These are phyloP conservation scores for Boechera divaricarpa DNA, from an alignment of 345 rosid species.

Conservation along the genomic window DNA sequence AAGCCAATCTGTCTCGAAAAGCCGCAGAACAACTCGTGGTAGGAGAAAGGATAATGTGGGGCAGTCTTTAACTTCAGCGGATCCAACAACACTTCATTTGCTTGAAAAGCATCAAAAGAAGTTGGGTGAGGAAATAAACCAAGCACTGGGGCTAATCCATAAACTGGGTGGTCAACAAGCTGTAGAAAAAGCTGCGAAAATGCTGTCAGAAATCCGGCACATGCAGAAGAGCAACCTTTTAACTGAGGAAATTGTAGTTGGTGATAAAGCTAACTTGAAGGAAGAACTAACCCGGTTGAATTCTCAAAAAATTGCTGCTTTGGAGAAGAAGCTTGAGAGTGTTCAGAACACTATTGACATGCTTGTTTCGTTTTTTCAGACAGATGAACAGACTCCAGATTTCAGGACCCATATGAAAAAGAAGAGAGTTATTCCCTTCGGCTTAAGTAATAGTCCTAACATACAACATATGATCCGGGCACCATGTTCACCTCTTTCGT, in stretches of 20 bases:
- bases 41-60: slow-evolving; percentile 59
- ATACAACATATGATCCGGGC: slow-evolving; percentile 75
- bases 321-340: slow-evolving; percentile 88
- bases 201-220: slow-evolving; percentile 83
- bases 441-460: slow-evolving; percentile 73
- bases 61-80: slow-evolving; percentile 69
- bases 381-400: slow-evolving; percentile 54
- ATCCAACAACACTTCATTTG: slow-evolving; percentile 79
- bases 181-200: slow-evolving; percentile 73
- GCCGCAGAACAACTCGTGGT: slow-evolving; percentile 48
- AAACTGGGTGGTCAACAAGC: slow-evolving; percentile 80
- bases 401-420: slow-evolving; percentile 64
- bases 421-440: slow-evolving; percentile 77
- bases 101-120: slow-evolving; percentile 85
- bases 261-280: slow-evolving; percentile 64
- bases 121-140: slow-evolving; percentile 88
- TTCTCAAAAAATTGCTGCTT: slow-evolving; percentile 69
- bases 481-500: slow-evolving; percentile 85
- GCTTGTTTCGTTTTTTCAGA: slow-evolving; percentile 67
- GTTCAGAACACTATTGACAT: slow-evolving; percentile 88
- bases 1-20: slow-evolving; percentile 48
- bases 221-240: slow-evolving; percentile 65
- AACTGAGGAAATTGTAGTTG: slow-evolving; percentile 61
- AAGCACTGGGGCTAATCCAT: slow-evolving; percentile 84
- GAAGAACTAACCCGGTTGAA: slow-evolving; percentile 84